These are phyloP conservation scores for Lentinula edodes DNA, from an alignment of 768 basidiomycete species.

Conservation along the genomic window DNA sequence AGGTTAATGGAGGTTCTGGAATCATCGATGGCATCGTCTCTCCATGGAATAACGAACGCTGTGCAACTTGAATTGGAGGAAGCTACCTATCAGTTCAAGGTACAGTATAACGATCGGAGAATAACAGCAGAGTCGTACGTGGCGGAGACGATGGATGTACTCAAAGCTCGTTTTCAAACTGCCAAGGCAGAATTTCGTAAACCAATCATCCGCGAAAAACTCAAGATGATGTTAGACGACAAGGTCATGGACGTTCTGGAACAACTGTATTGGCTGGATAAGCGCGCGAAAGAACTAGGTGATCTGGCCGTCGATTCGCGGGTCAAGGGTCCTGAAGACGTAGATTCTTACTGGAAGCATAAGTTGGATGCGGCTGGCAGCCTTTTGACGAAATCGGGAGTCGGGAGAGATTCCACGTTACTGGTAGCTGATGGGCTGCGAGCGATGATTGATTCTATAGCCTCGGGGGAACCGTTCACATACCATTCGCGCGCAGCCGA, in stretches of 20 bases:
- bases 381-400: slow-evolving; percentile 90
- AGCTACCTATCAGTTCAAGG: slow-evolving; percentile 98
- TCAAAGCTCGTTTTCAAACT: slow-evolving; percentile 87
- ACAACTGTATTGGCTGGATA: slow-evolving; percentile 95
- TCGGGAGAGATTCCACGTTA: slow-evolving; percentile 90
- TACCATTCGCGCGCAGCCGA: slow-evolving; percentile 87
- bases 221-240: slow-evolving; percentile 92
- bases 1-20: slow-evolving; percentile 97
- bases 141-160: slow-evolving; percentile 90
- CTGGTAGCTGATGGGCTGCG: slow-evolving; percentile 94
- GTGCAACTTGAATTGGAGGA: slow-evolving; percentile 97
- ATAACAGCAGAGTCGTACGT: slow-evolving; percentile 96
- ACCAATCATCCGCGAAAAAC: slow-evolving; percentile 80
- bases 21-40: slow-evolving; percentile 92
- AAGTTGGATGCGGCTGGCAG: slow-evolving; percentile 94
- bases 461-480: slow-evolving; percentile 84
- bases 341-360: slow-evolving; percentile 92
- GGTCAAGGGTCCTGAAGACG: slow-evolving; percentile 56
- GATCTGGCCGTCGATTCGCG: slow-evolving; percentile 64
- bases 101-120: slow-evolving; percentile 93
- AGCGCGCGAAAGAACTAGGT: slow-evolving; percentile 71
- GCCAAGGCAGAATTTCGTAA: slow-evolving; percentile 83
- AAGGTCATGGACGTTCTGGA: slow-evolving; percentile 97
- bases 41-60: slow-evolving; percentile 95
- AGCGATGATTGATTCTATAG: slow-evolving; percentile 85